Base-by-base conservation (phyloP, 2,329 filamentous ascomycete species). In the Lojkania enalia region DNA sequence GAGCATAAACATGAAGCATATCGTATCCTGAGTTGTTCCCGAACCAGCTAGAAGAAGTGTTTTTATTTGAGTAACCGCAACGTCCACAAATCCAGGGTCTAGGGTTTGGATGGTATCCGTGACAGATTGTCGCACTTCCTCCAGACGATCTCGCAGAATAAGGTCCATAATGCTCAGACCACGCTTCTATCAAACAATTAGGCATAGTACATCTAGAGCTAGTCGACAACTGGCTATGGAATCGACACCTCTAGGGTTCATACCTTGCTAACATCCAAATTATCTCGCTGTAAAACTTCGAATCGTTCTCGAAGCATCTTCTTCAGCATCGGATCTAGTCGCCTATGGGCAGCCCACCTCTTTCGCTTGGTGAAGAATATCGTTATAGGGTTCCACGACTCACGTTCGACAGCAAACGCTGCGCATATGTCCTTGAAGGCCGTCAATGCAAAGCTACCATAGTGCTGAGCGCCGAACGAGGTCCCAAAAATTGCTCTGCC, bases 21-120 rank as follows among this genome's bases (percentile, higher is more conserved):
- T 21, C 2, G 59, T 58, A 23, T 61, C 64, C 2, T 63, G 63
- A 2, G 70, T 74, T 2, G 74, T 76, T 18, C 74, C 71, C 36
- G 71, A 70, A 1, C 73, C 74, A 6, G 69, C 73, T 23, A 74
- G 68, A 15, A 76, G 54, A 44, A 76, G 68, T 1, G 67, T 67
- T 49, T 71, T 74, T 41, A 68, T 52, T 6, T 66, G 59, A 1
- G 69, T 66, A 27, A 72, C 55, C 1, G 67, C 67, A 11, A 62
- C 60, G 20, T 60, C 40, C 18, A 69, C 56, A 51, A 74, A 74
- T 3, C 60, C 55, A 1, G 58, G 44, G 39, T 74, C 69, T 15
- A 58, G 54, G 6, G 40, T 41, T 20, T 35, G 36, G 27, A 29
- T 61, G 48, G 31, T n/a, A n/a, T n/a, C n/a, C 4, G 5, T 12